Percentiles rank a stretch among this genome's conserved stretches.
These are phyloP conservation scores for Alternaria infectoria DNA, from an alignment of 2,329 filamentous ascomycete genomes.

Conservation along the genomic window DNA sequence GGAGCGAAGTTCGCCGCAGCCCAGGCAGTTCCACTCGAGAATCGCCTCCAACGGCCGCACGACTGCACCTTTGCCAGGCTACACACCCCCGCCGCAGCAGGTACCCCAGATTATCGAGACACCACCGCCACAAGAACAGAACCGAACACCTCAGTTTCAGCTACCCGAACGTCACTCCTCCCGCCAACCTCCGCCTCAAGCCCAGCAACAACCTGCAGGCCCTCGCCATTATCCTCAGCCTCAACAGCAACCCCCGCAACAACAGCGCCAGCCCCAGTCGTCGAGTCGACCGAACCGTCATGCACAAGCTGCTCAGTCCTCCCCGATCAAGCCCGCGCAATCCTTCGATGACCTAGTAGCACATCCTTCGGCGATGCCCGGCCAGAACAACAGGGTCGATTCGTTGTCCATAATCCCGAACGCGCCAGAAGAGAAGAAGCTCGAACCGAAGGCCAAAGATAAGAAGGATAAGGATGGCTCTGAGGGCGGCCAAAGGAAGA, in stretches of 20 bases:
- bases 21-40: slow-evolving; percentile 62
- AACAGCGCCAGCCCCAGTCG: slow-evolving; percentile 30
- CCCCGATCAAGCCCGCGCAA: slow-evolving; percentile 52
- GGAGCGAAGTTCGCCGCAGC: slow-evolving; percentile 44
- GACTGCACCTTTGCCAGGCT: slow-evolving; percentile 59
- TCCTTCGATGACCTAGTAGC: slow-evolving; percentile 70
- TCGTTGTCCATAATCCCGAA: slow-evolving; percentile 82
- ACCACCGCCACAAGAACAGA: slow-evolving; percentile 50
- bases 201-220: slow-evolving; percentile 20
- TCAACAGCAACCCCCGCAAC: slow-evolving; percentile 12
- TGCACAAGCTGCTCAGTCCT: slow-evolving; percentile 38
- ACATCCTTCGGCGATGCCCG: slow-evolving; percentile 72
- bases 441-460: slow-evolving; percentile 73
- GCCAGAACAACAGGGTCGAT: slow-evolving; percentile 73
- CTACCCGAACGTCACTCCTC: slow-evolving; percentile 62
- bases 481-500: slow-evolving; percentile 71
- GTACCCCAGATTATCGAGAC: slow-evolving; percentile 72
- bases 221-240: slow-evolving; percentile 20
- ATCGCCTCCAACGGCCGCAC: slow-evolving; percentile 64
- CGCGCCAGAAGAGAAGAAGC: slow-evolving; percentile 71
- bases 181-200: slow-evolving; percentile 43
- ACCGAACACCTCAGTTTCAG: slow-evolving; percentile 40
- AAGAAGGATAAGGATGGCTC: slow-evolving; percentile 75
- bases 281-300: slow-evolving; percentile 35
- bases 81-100: slow-evolving; percentile 38